These are phyloP conservation scores for Crucibulum laeve DNA, from an alignment of 768 basidiomycete genomes.

Conservation along the genomic window DNA sequence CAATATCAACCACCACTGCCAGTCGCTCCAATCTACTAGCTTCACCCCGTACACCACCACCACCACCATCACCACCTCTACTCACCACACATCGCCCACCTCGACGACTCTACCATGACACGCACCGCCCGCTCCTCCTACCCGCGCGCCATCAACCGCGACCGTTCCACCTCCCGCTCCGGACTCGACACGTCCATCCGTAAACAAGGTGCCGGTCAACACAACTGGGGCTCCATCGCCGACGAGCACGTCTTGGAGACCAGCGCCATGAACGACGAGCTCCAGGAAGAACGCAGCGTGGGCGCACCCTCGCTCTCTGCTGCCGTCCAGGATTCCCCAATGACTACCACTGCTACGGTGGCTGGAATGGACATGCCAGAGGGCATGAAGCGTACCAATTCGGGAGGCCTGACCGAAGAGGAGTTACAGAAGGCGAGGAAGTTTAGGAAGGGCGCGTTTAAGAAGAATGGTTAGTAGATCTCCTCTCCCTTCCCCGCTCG, in stretches of 20 bases:
- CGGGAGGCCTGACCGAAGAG: conserved; percentile 47
- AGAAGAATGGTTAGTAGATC: conserved; percentile 50
- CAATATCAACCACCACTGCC: background rate
- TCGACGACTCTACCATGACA: conserved; percentile 48
- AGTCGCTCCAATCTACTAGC: background rate
- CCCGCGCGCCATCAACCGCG: conserved; percentile 68
- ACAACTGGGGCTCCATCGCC: conserved; percentile 80
- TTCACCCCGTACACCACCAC: conserved; percentile 5
- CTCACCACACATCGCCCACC: background rate
- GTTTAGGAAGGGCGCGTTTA: conserved; percentile 72
- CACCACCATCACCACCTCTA: conserved; percentile 7
- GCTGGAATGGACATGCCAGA: conserved; percentile 23
- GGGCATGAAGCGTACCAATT: conserved; percentile 29
- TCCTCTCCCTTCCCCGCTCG: background rate
- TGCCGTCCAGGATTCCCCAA: background rate
- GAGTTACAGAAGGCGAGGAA: conserved; percentile 60
- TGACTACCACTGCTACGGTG: conserved; percentile 5
- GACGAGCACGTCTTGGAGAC: conserved; percentile 61
- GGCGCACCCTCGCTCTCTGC: conserved; percentile 6
- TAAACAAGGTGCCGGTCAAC: conserved; percentile 76
- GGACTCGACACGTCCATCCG: conserved; percentile 68
- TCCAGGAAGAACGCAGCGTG: conserved; percentile 9
- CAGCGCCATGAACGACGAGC: conserved; percentile 56
- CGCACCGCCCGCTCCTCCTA: conserved; percentile 72
- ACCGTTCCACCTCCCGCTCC: conserved; percentile 76